A percentile compares a stretch with the other conserved stretches of the same genome.
phyloP scores from a whole-genome alignment of 192 early-diverging fungal species.

The Backusella luteola region DNA sequence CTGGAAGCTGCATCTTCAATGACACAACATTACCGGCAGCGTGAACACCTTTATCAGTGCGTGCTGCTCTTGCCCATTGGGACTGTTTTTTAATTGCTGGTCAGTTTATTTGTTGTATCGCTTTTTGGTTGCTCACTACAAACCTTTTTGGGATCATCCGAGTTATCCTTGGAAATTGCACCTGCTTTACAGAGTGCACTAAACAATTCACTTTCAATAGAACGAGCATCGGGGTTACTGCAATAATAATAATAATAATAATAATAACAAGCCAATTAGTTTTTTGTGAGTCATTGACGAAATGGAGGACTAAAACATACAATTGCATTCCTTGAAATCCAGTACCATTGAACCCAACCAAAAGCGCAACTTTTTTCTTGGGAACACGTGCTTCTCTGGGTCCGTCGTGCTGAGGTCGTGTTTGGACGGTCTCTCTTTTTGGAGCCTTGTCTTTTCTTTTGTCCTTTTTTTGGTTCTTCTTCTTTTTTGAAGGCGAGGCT shows the following conservation, averaged over 20 bases:
- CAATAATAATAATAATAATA: not conserved
- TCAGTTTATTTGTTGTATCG: not conserved
- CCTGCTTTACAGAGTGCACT: conserved; percentile 79
- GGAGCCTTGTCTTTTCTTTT: not conserved
- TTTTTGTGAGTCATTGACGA: not conserved
- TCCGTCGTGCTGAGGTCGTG: conserved; percentile 27
- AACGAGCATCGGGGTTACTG: conserved; percentile 73
- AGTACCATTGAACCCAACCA: conserved; percentile 93
- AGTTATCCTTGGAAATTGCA: conserved; percentile 85
- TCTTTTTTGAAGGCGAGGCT: not conserved
- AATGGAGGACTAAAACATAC: conserved; percentile 34
- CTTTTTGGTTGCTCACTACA: not conserved
- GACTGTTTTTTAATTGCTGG: conserved; percentile 44
- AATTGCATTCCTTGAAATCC: conserved; percentile 98
- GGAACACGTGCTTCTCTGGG: conserved; percentile 57
- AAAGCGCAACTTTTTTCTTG: conserved; percentile 85
- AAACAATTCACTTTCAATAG: conserved; percentile 91
- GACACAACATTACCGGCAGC: conserved; percentile 95
- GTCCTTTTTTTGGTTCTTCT: not conserved
- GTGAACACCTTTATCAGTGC: conserved; percentile 99
- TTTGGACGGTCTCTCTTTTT: not conserved
- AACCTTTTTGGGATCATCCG: conserved; percentile 74
- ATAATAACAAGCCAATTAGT: not conserved
- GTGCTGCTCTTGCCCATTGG: conserved; percentile 83
- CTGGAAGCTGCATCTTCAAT: conserved; percentile 78